Evolutionary conservation across 176 grass and related monocot genomes (phyloP).

Genomic region (Eragrostis nindensis): DNA sequence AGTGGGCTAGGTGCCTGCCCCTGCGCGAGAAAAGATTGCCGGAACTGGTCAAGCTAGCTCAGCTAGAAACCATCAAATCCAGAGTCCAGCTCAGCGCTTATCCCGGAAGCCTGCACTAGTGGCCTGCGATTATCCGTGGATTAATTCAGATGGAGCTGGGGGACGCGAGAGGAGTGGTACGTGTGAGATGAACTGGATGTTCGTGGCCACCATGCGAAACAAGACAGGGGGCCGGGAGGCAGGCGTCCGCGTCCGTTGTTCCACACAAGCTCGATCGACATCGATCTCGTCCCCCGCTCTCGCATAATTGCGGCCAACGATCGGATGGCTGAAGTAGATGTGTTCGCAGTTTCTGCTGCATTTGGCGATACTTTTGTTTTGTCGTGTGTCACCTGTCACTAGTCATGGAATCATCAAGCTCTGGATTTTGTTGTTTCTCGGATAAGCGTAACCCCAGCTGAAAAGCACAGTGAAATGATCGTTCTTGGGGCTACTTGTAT

Average conservation of each 20-base stretch:
- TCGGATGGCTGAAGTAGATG: not conserved
- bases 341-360: not conserved
- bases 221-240: not conserved
- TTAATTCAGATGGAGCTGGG: constrained; percentile 38
- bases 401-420: not conserved
- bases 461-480: not conserved
- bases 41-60: constrained; percentile 13
- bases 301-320: constrained; percentile 36
- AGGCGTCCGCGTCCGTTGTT: constrained; percentile 9
- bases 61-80: not conserved
- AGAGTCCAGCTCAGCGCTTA: constrained; percentile 59
- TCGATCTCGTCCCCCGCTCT: not conserved
- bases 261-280: constrained; percentile 22
- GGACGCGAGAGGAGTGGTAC: not conserved
- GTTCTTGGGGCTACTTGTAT: not conserved
- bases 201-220: constrained; percentile 30
- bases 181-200: constrained; percentile 4
- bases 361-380: not conserved
- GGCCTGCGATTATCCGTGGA: constrained; percentile 12
- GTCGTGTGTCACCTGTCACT: constrained; percentile 16
- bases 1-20: not conserved
- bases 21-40: constrained; percentile 1
- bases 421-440: not conserved
- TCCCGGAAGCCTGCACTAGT: constrained; percentile 31
- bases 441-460: not conserved